Percentiles rank a stretch among this genome's conserved stretches.
Evolutionary conservation across 2,329 filamentous ascomycete species (phyloP).

Genomic region (Arthroderma sp.): DNA sequence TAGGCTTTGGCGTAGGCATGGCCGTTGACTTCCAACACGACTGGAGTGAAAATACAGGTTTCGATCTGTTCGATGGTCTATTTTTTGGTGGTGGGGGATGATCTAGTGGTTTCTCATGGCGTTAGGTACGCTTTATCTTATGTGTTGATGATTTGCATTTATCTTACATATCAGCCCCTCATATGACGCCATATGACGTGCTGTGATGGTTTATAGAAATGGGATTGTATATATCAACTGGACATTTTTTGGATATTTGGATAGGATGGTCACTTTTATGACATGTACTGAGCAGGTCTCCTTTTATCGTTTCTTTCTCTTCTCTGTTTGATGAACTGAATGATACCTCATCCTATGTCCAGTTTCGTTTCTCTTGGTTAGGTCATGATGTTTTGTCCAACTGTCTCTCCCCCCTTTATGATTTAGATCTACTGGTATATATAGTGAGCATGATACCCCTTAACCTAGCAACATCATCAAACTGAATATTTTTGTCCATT

Average conservation of each 20-base stretch:
- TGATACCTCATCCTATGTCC: background rate
- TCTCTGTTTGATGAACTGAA: background rate
- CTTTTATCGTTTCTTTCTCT: background rate
- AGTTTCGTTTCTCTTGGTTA: background rate
- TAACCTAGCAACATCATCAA: no score
- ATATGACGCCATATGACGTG: background rate
- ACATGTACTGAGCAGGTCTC: background rate
- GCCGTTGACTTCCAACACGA: slow-evolving; percentile 37
- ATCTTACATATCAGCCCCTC: background rate
- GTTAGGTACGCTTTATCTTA: background rate
- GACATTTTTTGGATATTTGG: background rate
- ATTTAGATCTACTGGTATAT: background rate
- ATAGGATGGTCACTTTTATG: background rate
- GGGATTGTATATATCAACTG: background rate
- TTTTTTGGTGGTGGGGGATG: slow-evolving; percentile 36
- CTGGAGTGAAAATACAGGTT: slow-evolving; percentile 37
- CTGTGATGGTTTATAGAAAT: background rate
- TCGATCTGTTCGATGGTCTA: slow-evolving; percentile 44
- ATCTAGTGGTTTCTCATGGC: background rate
- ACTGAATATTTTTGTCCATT: no score
- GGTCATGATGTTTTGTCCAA: background rate
- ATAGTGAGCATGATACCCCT: background rate
- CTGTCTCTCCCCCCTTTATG: background rate
- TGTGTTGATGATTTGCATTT: background rate
- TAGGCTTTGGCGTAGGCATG: slow-evolving; percentile 32